Conservation (phyloP, 371 early-diverging fungal species). For the Syncephalastrum sp. region DNA sequence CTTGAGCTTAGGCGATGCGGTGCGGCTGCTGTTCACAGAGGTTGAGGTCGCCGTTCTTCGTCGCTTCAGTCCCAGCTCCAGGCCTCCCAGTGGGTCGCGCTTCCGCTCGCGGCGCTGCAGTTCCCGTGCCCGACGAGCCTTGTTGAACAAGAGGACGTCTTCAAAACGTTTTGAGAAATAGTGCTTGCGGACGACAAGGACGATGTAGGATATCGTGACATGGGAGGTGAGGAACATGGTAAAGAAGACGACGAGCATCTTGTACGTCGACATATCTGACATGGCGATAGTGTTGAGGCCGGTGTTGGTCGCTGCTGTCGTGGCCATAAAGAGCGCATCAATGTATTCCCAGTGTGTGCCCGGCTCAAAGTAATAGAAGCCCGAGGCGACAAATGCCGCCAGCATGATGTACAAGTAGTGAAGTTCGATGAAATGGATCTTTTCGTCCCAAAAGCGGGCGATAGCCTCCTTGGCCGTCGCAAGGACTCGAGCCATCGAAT, state of each 20-base stretch:
- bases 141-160: constrained; percentile 40
- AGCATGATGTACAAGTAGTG: constrained; percentile 43
- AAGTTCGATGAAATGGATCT: constrained; percentile 42
- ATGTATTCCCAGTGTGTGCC: constrained; percentile 36
- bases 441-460: constrained; percentile 27
- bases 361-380: constrained; percentile 34
- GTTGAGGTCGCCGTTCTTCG: constrained; percentile 1
- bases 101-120: constrained; percentile 24
- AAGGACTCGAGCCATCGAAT: constrained; percentile 6
- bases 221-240: constrained; percentile 34
- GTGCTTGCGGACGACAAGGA: constrained; percentile 35
- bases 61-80: constrained; percentile 17
- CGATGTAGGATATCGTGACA: constrained; percentile 31
- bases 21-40: not conserved
- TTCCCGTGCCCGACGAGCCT: constrained; percentile 29
- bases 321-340: constrained; percentile 45
- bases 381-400: constrained; percentile 30
- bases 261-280: constrained; percentile 28
- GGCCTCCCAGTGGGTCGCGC: constrained; percentile 4
- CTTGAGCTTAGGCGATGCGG: not conserved
- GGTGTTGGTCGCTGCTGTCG: constrained; percentile 36
- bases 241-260: constrained; percentile 32
- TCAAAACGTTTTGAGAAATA: constrained; percentile 52
- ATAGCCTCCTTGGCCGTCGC: constrained; percentile 7
- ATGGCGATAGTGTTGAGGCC: constrained; percentile 40